Conservation (phyloP, 305 asterid species). For the Andrographis paniculata region DNA sequence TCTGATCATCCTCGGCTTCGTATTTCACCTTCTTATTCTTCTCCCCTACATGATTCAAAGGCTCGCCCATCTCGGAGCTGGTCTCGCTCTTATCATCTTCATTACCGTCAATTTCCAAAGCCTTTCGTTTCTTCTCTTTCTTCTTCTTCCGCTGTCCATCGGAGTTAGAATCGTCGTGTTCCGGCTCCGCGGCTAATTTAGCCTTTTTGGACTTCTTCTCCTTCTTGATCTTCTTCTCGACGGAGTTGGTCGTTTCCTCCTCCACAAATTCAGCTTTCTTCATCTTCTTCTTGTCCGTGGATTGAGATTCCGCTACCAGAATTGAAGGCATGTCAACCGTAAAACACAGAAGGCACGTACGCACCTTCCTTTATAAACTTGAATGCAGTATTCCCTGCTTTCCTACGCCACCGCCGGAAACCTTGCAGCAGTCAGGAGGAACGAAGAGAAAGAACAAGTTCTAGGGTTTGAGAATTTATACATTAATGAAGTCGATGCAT, state of each 20-base stretch:
- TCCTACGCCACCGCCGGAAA: no score
- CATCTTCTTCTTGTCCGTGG: conserved; percentile 42
- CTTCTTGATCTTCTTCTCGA: conserved; percentile 40
- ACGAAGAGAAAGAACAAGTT: conserved; percentile 7
- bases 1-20: no score
- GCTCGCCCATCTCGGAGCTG: conserved; percentile 73
- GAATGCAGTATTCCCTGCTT: neutral
- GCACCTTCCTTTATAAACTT: neutral
- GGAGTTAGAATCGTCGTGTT: conserved; percentile 30
- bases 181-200: conserved; percentile 44
- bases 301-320: conserved; percentile 31
- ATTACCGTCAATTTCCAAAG: conserved; percentile 31
- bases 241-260: conserved; percentile 37
- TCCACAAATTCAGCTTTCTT: conserved; percentile 30
- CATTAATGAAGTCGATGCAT: no score
- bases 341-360: no score
- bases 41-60: conserved; percentile 34
- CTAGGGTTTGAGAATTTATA: conserved; percentile 51
- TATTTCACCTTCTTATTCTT: no score
- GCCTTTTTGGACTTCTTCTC: conserved; percentile 52
- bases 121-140: conserved; percentile 57
- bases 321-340: conserved; percentile 47
- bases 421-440: conserved; percentile 19
- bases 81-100: conserved; percentile 61
- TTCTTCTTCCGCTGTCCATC: conserved; percentile 13